Evolutionary conservation across 2,329 filamentous ascomycete genomes (phyloP).

Genomic region (Diplocarpon rosae): DNA sequence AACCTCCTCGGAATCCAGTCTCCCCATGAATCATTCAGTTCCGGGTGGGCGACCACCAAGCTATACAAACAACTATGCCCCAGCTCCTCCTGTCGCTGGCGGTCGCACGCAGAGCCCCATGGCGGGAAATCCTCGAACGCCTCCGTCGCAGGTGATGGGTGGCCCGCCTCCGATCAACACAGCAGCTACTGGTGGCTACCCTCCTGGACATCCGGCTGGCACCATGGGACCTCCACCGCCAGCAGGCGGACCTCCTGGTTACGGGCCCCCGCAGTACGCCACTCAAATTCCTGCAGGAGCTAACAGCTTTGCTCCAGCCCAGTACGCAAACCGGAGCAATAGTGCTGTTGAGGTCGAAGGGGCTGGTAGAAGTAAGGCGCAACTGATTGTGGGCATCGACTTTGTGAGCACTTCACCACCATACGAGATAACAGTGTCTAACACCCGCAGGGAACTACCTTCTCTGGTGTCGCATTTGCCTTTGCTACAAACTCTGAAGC

Average conservation of each 20-base stretch:
- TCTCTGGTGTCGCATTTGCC: constrained; percentile 90
- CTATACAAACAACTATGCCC: constrained; percentile 47
- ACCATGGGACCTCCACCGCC: constrained; percentile 29
- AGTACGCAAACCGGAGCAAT: constrained; percentile 29
- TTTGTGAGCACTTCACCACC: constrained; percentile 55
- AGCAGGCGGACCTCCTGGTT: constrained; percentile 25
- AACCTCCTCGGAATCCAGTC: constrained; percentile 38
- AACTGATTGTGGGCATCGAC: constrained; percentile 97
- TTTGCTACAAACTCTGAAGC: constrained; percentile 94
- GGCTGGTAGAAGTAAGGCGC: constrained; percentile 81
- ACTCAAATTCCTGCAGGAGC: constrained; percentile 16
- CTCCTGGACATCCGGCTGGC: constrained; percentile 34
- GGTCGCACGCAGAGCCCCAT: constrained; percentile 38
- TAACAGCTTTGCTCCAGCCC: constrained; percentile 19
- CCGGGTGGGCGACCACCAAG: constrained; percentile 51
- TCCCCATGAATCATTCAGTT: constrained; percentile 53
- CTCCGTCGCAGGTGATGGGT: constrained; percentile 33
- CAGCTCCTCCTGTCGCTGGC: constrained; percentile 33
- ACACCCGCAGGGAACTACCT: constrained; percentile 70
- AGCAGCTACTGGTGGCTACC: constrained; percentile 47
- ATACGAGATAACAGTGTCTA: constrained; percentile 5
- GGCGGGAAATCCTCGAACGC: constrained; percentile 24
- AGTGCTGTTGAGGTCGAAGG: constrained; percentile 69
- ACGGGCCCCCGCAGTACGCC: constrained; percentile 25
- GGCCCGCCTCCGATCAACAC: constrained; percentile 60